These are phyloP conservation scores for Claviceps africana DNA, from an alignment of 2,329 filamentous ascomycete species.

Conservation along the genomic window DNA sequence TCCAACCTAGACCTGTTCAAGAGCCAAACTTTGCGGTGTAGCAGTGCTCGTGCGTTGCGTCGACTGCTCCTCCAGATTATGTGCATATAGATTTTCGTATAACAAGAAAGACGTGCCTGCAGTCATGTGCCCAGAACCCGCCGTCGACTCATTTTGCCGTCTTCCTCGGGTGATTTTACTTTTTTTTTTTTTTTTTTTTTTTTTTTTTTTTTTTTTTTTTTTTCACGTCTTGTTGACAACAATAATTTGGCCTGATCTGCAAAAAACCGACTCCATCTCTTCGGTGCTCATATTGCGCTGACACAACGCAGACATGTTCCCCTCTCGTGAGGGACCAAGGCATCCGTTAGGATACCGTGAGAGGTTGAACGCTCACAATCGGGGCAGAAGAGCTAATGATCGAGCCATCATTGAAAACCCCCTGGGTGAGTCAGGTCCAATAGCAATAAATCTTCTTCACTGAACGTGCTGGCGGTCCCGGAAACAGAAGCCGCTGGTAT, in stretches of 20 bases:
- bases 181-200: too few relatives aligned
- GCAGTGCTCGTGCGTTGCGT: neutral
- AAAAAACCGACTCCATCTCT: neutral
- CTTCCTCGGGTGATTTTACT: neutral
- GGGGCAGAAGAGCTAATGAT: slow-evolving; percentile 18
- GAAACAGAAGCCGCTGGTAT: neutral
- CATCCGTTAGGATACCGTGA: slow-evolving; percentile 5
- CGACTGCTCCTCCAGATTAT: too few relatives aligned
- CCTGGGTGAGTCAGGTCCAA: slow-evolving; percentile 11
- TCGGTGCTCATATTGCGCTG: neutral
- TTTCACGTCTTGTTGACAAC: neutral
- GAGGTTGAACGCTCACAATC: slow-evolving; percentile 11
- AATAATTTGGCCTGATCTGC: neutral
- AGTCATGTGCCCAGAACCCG: too few relatives aligned
- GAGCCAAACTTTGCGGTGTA: neutral
- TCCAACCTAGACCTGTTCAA: neutral
- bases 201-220: too few relatives aligned
- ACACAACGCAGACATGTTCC: slow-evolving; percentile 3
- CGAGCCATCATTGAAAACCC: slow-evolving; percentile 24
- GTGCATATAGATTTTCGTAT: neutral
- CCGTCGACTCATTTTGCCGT: too few relatives aligned
- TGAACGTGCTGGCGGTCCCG: neutral
- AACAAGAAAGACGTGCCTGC: neutral
- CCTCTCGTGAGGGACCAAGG: slow-evolving; percentile 1
- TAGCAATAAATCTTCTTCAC: neutral